phyloP scores from a whole-genome alignment of 768 basidiomycete genomes.

The Amanita molliuscula region DNA sequence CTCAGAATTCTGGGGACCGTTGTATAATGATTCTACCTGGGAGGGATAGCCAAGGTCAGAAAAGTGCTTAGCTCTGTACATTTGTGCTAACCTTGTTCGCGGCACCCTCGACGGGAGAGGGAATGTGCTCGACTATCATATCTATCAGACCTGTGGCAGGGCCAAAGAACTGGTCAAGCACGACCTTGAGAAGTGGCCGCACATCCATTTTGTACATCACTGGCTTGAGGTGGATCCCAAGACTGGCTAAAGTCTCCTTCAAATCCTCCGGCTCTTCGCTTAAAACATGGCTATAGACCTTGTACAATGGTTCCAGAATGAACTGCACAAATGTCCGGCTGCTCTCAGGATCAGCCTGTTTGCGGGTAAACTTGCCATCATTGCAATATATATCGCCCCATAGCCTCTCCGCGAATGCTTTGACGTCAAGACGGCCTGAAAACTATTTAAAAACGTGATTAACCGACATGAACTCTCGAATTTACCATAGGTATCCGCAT shows the following conservation, averaged over 20 bases:
- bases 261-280: conserved; percentile 90
- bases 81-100: conserved; percentile 43
- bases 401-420: conserved; percentile 77
- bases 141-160: conserved; percentile 84
- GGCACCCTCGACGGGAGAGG: conserved; percentile 60
- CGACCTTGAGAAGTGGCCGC: conserved; percentile 84
- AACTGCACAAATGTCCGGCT: conserved; percentile 90
- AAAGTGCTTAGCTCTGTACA: neutral
- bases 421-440: conserved; percentile 69
- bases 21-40: conserved; percentile 78
- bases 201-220: conserved; percentile 99
- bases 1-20: conserved; percentile 78
- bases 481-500: conserved; percentile 84
- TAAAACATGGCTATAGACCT: conserved; percentile 90
- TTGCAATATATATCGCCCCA: conserved; percentile 99
- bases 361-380: conserved; percentile 80
- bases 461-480: neutral
- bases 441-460: neutral
- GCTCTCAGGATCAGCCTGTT: conserved; percentile 68
- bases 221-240: conserved; percentile 83
- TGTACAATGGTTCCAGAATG: conserved; percentile 93
- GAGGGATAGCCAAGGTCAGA: neutral
- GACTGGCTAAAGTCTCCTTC: conserved; percentile 61
- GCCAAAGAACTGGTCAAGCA: conserved; percentile 95
- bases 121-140: conserved; percentile 84